A percentile compares a stretch with the other conserved stretches of the same genome.
These are phyloP conservation scores for Fraxinus velutina DNA, from an alignment of 305 asterid genomes.

Conservation along the genomic window DNA sequence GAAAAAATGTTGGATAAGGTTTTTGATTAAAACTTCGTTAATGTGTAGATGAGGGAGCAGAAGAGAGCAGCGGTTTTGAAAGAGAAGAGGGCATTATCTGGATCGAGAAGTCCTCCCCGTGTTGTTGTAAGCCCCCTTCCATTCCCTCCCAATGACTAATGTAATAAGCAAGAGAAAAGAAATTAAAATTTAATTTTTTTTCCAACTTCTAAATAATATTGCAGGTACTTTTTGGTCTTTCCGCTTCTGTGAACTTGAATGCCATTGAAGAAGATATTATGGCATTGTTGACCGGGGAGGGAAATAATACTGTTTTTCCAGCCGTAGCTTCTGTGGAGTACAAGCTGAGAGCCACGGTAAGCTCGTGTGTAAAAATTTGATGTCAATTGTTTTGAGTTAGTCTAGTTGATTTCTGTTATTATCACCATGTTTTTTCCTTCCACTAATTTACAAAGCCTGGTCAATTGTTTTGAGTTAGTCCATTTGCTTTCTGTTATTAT, in stretches of 20 bases:
- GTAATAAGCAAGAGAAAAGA: not conserved
- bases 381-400: not conserved
- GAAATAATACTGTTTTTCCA: conserved; percentile 40
- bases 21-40: not conserved
- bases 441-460: not conserved
- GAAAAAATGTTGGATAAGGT: not conserved
- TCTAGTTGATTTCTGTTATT: not conserved
- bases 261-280: conserved; percentile 66
- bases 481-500: conserved; percentile 17
- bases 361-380: conserved; percentile 12
- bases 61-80: conserved; percentile 44
- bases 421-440: not conserved
- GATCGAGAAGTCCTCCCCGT: conserved; percentile 78
- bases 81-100: conserved; percentile 71
- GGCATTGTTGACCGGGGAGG: conserved; percentile 54
- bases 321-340: conserved; percentile 70
- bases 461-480: not conserved
- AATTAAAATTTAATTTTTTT: not conserved
- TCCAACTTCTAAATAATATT: not conserved
- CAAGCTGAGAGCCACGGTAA: conserved; percentile 83
- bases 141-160: not conserved
- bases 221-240: conserved; percentile 89
- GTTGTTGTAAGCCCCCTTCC: conserved; percentile 54
- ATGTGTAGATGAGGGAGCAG: conserved; percentile 59
- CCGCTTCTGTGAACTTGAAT: conserved; percentile 58